Evolutionary conservation across 108 stramenopile genomes (phyloP), one percentile per base, ranked within the genome.

Genomic region (Cylindrotheca fusiformis): DNA sequence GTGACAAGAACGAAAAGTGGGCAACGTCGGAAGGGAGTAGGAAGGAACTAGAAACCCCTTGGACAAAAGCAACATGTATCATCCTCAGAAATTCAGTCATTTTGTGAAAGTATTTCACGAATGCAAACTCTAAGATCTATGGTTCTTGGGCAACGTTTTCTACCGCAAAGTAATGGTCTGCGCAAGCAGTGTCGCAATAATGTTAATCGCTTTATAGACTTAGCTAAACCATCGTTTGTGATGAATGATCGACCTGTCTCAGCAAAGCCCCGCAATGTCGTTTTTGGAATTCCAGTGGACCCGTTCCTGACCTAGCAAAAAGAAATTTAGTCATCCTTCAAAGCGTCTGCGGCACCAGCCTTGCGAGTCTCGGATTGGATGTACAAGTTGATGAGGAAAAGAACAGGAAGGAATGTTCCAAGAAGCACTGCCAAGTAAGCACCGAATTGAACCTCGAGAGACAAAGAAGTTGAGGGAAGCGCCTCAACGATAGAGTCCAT

Each of bases 371-470:
- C 94, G 55, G 88, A 88, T 69, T 89, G 89, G 75, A 86, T 90
- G 86, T 87, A 96, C 52, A 96, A 85, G 83, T 93, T 93, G 79
- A 96, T 85, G 63, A 96, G 87, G 92, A 96, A 96, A 28, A 94
- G 78, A 26, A 54, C 67, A 47, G 95, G 95, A 48, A 96, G 90
- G 78, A 96, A 91, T 33, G 93, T 94, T 77, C 95, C 95, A 19
- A 96, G 73, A 68, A 94, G 84, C 19, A 96, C 91, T 56, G 95
- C 95, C 69, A 96, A 78, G 83, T 93, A 96, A 33, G 95, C 95
- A 67, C 93, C 93, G 77, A 90, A 90, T 67, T 88, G 87, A 76
- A 94, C 93, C 76, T 94, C 86, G 67, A 90, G 82, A 67, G 89
- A 75, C 52, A 94, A 60, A 41, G 87, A 80, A 59, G 86, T 82